Conservation (phyloP, 1,284 basidiomycete species). For the Pseudozyma tsukubaensis region DNA sequence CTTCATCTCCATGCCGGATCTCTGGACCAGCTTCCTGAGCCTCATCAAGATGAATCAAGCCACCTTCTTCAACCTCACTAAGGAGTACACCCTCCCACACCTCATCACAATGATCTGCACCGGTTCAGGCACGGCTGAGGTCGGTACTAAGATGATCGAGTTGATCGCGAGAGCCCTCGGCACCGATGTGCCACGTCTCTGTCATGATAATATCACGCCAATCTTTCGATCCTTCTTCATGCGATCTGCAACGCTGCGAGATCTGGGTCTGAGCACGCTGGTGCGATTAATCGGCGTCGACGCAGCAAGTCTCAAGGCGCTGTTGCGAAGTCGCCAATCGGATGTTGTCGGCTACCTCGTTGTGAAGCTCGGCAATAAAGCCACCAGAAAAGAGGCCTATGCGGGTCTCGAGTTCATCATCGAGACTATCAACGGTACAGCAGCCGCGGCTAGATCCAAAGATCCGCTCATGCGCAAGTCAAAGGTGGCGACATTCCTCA, state of each 20-base stretch:
- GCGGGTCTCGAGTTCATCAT: constrained; percentile 59
- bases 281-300: constrained; percentile 51
- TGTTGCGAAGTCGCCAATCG: constrained; percentile 58
- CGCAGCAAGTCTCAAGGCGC: constrained; percentile 46
- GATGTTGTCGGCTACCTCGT: constrained; percentile 66
- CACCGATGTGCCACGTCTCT: constrained; percentile 54
- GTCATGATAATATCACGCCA: constrained; percentile 58
- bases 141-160: constrained; percentile 46
- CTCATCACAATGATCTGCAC: constrained; percentile 54
- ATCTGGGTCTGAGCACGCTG: constrained; percentile 43
- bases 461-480: constrained; percentile 18
- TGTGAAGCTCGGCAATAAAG: constrained; percentile 56
- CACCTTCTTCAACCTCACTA: constrained; percentile 63
- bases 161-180: constrained; percentile 57
- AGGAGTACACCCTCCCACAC: constrained; percentile 61
- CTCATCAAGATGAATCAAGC: constrained; percentile 60
- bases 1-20: constrained; percentile 55
- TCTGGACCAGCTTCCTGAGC: constrained; percentile 56
- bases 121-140: constrained; percentile 31
- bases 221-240: constrained; percentile 62
- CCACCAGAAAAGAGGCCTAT: constrained; percentile 47
- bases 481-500: constrained; percentile 52
- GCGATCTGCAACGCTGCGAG: constrained; percentile 39
- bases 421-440: constrained; percentile 34
- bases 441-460: constrained; percentile 21